These are phyloP conservation scores for Fusarium sacchari DNA, from an alignment of 2,329 filamentous ascomycete genomes.

Conservation along the genomic window DNA sequence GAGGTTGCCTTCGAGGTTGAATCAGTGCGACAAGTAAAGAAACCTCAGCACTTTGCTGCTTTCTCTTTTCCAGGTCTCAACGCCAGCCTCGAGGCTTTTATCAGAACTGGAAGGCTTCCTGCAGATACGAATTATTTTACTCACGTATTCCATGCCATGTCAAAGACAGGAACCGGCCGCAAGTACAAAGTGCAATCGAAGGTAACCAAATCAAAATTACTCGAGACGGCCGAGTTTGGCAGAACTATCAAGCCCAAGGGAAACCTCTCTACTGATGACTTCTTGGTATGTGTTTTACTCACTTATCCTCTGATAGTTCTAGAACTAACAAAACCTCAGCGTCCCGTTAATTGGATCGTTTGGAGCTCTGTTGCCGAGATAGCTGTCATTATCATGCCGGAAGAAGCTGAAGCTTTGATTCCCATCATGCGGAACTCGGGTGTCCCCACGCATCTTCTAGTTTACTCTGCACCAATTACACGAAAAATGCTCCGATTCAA, in stretches of 20 bases:
- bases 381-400: constrained; percentile 67
- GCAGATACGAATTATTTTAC: constrained; percentile 48
- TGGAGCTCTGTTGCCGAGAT: constrained; percentile 59
- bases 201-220: constrained; percentile 32
- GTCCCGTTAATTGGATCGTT: constrained; percentile 68
- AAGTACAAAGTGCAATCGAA: constrained; percentile 46
- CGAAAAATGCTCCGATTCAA: constrained; percentile 68
- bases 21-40: constrained; percentile 64
- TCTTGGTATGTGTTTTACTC: constrained; percentile 25
- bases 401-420: constrained; percentile 68
- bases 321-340: constrained; percentile 41
- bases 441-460: constrained; percentile 52
- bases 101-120: constrained; percentile 56
- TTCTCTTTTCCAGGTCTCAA: constrained; percentile 59
- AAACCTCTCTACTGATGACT: constrained; percentile 37
- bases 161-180: constrained; percentile 48
- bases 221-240: constrained; percentile 47
- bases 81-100: constrained; percentile 58
- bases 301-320: neutral
- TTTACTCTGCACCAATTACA: constrained; percentile 64
- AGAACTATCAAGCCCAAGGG: constrained; percentile 36
- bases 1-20: constrained; percentile 69
- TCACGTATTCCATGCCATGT: constrained; percentile 49
- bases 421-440: constrained; percentile 49
- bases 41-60: constrained; percentile 54